Percentiles rank a stretch among this genome's conserved stretches.
These are phyloP conservation scores for Plenodomus tracheiphilus DNA, from an alignment of 2,329 filamentous ascomycete genomes.

Conservation along the genomic window DNA sequence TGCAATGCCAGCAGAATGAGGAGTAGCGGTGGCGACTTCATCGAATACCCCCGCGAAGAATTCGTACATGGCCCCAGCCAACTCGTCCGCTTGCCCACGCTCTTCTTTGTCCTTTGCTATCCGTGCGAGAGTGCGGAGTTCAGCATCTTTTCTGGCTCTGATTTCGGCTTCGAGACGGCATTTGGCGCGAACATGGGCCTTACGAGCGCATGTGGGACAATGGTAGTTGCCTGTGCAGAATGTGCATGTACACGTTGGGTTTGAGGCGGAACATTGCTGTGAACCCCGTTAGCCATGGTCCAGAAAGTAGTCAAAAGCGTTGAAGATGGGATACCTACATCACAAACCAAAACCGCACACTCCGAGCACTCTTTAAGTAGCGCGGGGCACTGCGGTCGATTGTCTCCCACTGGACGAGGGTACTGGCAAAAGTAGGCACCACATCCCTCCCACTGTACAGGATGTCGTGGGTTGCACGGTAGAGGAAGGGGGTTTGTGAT, in stretches of 20 bases:
- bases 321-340: constrained; percentile 35
- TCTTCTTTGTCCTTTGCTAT: constrained; percentile 39
- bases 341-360: constrained; percentile 47
- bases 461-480: constrained; percentile 46
- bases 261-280: constrained; percentile 35
- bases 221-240: constrained; percentile 46
- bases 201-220: constrained; percentile 43
- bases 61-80: constrained; percentile 41
- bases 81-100: constrained; percentile 38
- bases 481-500: constrained; percentile 42
- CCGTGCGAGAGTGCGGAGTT: constrained; percentile 32
- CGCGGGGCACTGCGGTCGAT: constrained; percentile 41
- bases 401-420: constrained; percentile 44
- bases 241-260: constrained; percentile 42
- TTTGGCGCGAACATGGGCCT: constrained; percentile 37
- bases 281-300: not conserved
- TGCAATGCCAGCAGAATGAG: not conserved
- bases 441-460: constrained; percentile 50
- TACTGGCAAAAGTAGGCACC: constrained; percentile 49
- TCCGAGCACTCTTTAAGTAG: constrained; percentile 44
- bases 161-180: constrained; percentile 44
- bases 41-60: constrained; percentile 37
- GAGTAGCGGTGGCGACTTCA: constrained; percentile 8
- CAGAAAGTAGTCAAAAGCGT: not conserved
- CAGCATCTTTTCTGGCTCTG: constrained; percentile 34